Conservation (phyloP, 805 yeast genomes). For the Isabelozyma gotoi region DNA sequence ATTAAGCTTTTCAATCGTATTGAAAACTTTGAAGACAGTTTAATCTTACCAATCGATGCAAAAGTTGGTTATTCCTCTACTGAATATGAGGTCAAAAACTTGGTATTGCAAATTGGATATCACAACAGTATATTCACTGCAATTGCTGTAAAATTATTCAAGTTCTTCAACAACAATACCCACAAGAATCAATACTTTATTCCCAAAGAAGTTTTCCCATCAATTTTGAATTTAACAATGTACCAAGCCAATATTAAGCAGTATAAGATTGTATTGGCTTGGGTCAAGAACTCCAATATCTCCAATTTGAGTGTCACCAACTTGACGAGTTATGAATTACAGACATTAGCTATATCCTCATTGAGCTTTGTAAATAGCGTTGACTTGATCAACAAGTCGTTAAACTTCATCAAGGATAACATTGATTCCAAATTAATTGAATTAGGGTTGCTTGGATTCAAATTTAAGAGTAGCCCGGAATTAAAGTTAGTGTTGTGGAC, state of each 20-base stretch:
- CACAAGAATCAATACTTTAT: conserved; percentile 50
- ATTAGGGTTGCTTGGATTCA: conserved; percentile 54
- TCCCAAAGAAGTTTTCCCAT: conserved; percentile 51
- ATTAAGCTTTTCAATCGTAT: conserved; percentile 12
- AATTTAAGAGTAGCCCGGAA: conserved; percentile 31
- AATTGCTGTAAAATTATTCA: conserved; percentile 41
- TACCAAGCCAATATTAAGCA: conserved; percentile 43
- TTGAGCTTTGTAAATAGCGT: conserved; percentile 49
- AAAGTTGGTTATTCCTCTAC: conserved; percentile 20
- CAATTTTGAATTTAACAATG: conserved; percentile 44
- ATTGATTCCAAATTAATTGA: conserved; percentile 57
- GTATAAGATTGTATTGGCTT: conserved; percentile 58
- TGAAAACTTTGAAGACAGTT: neutral
- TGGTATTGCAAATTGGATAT: conserved; percentile 41
- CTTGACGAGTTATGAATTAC: conserved; percentile 38
- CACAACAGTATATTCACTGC: conserved; percentile 23
- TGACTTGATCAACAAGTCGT: conserved; percentile 50
- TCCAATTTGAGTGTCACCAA: conserved; percentile 41
- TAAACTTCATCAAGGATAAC: conserved; percentile 58
- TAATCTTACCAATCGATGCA: neutral
- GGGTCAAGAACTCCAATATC: conserved; percentile 50
- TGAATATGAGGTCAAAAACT: conserved; percentile 46
- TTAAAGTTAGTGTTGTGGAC: conserved; percentile 44
- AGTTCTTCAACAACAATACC: conserved; percentile 42
- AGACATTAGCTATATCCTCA: conserved; percentile 55